phyloP scores from a whole-genome alignment of 208 protist species.

The Crithidia bombi region DNA sequence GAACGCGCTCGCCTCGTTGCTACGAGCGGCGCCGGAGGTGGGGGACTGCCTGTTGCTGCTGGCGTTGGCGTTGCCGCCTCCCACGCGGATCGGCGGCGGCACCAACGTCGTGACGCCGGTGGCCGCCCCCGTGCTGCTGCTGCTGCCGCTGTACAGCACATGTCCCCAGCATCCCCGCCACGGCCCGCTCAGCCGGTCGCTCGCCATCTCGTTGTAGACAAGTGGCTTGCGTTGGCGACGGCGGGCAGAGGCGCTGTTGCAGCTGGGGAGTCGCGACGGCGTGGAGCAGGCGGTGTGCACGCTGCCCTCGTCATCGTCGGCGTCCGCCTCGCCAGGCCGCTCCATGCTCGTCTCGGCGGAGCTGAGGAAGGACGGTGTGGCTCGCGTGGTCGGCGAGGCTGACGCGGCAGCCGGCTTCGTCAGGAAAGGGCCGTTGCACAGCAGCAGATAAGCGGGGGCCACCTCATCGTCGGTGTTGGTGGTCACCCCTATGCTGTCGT shows the following conservation, averaged over 20 bases:
- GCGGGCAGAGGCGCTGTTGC: background rate
- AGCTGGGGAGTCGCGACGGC: background rate
- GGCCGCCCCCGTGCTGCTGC: background rate
- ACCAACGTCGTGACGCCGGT: conserved; percentile 12
- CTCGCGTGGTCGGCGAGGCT: background rate
- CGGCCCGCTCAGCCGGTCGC: conserved; percentile 27
- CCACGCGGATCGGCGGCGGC: conserved; percentile 7
- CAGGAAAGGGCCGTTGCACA: conserved; percentile 71
- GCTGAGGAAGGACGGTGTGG: background rate
- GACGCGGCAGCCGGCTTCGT: background rate
- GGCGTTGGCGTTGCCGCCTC: background rate
- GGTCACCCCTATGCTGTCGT: conserved; percentile 34
- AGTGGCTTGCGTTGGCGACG: conserved; percentile 16
- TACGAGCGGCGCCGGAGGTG: background rate
- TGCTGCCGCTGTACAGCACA: conserved; percentile 16
- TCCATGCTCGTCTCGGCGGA: conserved; percentile 3
- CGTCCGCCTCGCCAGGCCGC: background rate
- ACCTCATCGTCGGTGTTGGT: conserved; percentile 14
- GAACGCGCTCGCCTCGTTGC: background rate
- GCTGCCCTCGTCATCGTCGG: conserved; percentile 13
- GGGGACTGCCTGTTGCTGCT: background rate
- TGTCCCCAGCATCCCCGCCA: conserved; percentile 44
- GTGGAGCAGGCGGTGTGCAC: conserved; percentile 2
- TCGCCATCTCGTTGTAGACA: conserved; percentile 6
- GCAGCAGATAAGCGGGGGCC: conserved; percentile 24